Conservation (phyloP, 805 yeast species). For the Yamadazyma tumulicola region DNA sequence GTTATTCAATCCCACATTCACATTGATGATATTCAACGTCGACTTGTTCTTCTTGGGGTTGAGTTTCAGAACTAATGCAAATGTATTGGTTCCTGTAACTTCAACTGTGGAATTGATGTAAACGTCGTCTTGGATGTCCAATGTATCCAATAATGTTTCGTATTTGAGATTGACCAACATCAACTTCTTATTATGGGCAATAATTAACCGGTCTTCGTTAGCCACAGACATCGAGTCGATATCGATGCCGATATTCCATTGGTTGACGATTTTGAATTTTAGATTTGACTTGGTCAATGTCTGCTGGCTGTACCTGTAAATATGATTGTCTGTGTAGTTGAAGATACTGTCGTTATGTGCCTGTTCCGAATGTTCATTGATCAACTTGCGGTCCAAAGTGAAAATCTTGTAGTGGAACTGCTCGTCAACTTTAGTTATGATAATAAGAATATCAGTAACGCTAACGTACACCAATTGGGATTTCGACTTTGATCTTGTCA, state of each 20-base stretch:
- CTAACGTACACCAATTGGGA: conserved; percentile 8
- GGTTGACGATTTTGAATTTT: conserved; percentile 5
- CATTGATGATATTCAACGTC: conserved; percentile 41
- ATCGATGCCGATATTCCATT: conserved; percentile 6
- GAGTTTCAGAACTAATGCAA: conserved; percentile 39
- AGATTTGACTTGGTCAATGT: conserved; percentile 7
- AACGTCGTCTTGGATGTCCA: conserved; percentile 16
- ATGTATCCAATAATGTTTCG: conserved; percentile 36
- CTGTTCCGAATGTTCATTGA: conserved; percentile 4
- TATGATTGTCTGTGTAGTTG: conserved; percentile 6
- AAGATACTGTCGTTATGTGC: conserved; percentile 7
- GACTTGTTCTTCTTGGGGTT: conserved; percentile 42
- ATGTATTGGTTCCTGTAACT: conserved; percentile 46
- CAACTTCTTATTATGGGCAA: conserved; percentile 38
- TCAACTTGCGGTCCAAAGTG: conserved; percentile 14
- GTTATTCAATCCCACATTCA: conserved; percentile 65
- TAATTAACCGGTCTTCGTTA: conserved; percentile 44
- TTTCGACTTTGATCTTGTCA: not conserved
- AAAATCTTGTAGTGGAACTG: conserved; percentile 21
- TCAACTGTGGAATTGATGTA: conserved; percentile 22
- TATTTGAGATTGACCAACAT: conserved; percentile 44
- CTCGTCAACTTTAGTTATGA: conserved; percentile 8
- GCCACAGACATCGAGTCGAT: conserved; percentile 33
- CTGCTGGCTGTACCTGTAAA: conserved; percentile 7
- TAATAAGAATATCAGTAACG: conserved; percentile 12